Evolutionary conservation across 2,329 filamentous ascomycete species (phyloP), one percentile per base, ranked within the genome.

Genomic region (Gnomoniopsis sp.): DNA sequence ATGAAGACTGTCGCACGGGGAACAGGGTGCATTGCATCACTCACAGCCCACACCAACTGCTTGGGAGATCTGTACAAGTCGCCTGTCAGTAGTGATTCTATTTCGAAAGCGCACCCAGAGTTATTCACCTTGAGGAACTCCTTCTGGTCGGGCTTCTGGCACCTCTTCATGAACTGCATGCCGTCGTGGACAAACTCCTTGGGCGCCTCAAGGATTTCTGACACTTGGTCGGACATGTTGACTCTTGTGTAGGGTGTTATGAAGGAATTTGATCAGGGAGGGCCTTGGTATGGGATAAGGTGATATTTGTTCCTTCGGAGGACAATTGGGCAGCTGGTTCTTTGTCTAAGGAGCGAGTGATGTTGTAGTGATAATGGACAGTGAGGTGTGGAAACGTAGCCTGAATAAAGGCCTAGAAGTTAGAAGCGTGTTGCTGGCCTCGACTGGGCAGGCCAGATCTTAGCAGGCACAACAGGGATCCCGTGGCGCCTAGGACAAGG

Each of bases 201-300:
- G 67, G 86, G 86, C 71, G 86, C 81, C 65, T 90, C 88, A 70
- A 88, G 81, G 68, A 90, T 77, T 71, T 89, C 86, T 74, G 88
- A 85, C 67, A 89, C 73, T 72, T 87, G 82, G 72, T 89, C 87
- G 73, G 85, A 81, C 83, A 86, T 86, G 70, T 67, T 76, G 72
- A 46, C 41, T 51, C 51, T 57, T 55, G 23, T 53, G 36, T 52
- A 43, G 19, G 38, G 33, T 49, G 19, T 36, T 23, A 21, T 22
- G n/a, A n/a, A n/a, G n/a, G n/a, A n/a, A n/a, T n/a, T n/a, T n/a
- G 46, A 15, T 22, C 46, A n/a, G 48, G 46, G 47, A 46, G 26
- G 49, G 30, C 22, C 33, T 0, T 15, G 38, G 41, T 22, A 50
- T 26, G 21, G 43, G 50, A 52, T 23, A 17, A 21, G 19, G 53